Base-by-base conservation (phyloP, 2,329 filamentous ascomycete genomes). In the Tolypocladium tropicale region DNA sequence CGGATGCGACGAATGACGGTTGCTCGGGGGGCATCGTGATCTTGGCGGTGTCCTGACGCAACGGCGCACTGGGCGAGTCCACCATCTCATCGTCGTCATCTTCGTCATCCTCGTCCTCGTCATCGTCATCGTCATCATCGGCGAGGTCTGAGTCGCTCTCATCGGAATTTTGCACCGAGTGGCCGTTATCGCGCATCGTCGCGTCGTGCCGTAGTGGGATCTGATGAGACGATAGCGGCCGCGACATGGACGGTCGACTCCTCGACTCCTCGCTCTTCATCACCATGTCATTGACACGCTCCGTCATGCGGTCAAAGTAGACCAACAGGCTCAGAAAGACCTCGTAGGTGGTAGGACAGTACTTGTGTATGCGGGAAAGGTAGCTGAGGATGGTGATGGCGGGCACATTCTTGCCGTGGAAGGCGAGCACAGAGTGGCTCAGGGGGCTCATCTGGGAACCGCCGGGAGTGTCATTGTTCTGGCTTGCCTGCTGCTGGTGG, bases 291-390 rank as follows among this genome's bases (percentile, higher is more conserved):
- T 97, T 97, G 57, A 97, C 91, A 57, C 90, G 83, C 70, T 97
- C 94, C 48, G 93, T 96, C 94, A 99, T 99, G 59, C 94, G 88
- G 70, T 99, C 94, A 72, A 99, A 99, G 72, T 97, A 99, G 34
- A 99, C 92, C 55, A 99, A 75, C 65, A 99, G 74, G 68, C 92
- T 96, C 58, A 99, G 76, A 68, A 99, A 99, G 0, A 99, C 94
- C 72, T 99, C 94, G 69, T 96, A 99, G 0, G 94, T 97, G 6
- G 94, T 97, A 0, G 94, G 94, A 67, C 94, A 99, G 74, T 99
- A 99, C 75, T 96, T 96, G 75, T 99, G 93, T 68, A 99, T 97
- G 58, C 94, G 86, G 65, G 87, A 93, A 54, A 99, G 76, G 66
- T 99, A 99, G 78, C 91, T 97, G 58, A 95, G 77, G 59, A 99